These are phyloP conservation scores for Colletotrichum eremochloae DNA, from an alignment of 2,329 filamentous ascomycete genomes.

Conservation along the genomic window DNA sequence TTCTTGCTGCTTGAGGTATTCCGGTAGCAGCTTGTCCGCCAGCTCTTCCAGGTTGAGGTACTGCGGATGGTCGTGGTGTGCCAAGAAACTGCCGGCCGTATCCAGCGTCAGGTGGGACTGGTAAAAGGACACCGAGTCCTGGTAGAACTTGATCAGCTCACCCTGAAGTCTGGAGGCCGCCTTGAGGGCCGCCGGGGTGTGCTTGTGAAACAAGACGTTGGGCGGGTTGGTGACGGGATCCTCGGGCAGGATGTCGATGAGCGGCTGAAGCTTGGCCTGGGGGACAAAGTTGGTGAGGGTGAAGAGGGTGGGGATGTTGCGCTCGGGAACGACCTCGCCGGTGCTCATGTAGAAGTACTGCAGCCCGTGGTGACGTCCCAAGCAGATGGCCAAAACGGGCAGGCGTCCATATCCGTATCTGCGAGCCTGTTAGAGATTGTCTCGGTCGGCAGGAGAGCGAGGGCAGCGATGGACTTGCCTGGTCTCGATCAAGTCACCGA, in stretches of 20 bases:
- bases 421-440: slow-evolving; percentile 21
- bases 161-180: slow-evolving; percentile 54
- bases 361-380: slow-evolving; percentile 64
- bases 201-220: slow-evolving; percentile 38
- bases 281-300: slow-evolving; percentile 62
- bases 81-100: slow-evolving; percentile 58
- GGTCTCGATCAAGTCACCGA: slow-evolving; percentile 67
- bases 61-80: slow-evolving; percentile 52
- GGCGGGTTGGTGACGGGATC: slow-evolving; percentile 31
- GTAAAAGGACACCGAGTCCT: slow-evolving; percentile 59
- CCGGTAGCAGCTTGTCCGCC: slow-evolving; percentile 58
- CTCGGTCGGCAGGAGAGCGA: not conserved
- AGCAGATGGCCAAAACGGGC: slow-evolving; percentile 65
- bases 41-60: slow-evolving; percentile 67
- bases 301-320: slow-evolving; percentile 62
- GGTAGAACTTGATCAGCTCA: slow-evolving; percentile 62
- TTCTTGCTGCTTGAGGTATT: slow-evolving; percentile 51
- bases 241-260: slow-evolving; percentile 43
- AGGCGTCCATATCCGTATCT: slow-evolving; percentile 57
- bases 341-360: slow-evolving; percentile 68
- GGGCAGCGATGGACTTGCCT: slow-evolving; percentile 47
- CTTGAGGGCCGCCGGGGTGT: slow-evolving; percentile 22
- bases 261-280: slow-evolving; percentile 56
- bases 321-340: slow-evolving; percentile 63
- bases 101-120: slow-evolving; percentile 63